phyloP scores from a whole-genome alignment of 139 green algal genomes.

The Chlorella sp. region DNA sequence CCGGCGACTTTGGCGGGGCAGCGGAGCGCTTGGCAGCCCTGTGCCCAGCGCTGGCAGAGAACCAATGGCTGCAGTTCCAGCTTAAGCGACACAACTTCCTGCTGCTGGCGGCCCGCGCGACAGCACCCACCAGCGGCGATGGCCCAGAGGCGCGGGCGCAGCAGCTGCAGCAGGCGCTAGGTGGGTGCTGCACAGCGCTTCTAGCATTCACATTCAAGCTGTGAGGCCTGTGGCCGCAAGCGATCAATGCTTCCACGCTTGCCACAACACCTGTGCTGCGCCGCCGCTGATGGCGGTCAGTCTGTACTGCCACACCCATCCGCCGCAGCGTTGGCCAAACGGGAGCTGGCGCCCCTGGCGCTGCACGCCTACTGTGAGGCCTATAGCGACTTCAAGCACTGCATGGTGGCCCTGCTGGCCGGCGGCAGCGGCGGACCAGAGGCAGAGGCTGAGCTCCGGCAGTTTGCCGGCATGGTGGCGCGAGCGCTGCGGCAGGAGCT shows the following conservation, averaged over 20 bases:
- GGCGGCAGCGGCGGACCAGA: background rate
- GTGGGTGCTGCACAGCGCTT: background rate
- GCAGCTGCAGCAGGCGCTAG: slow-evolving; percentile 1
- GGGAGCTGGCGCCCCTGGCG: slow-evolving; percentile 24
- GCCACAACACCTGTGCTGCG: no score
- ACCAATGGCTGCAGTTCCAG: slow-evolving; percentile 26
- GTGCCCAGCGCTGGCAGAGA: background rate
- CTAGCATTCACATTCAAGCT: no score
- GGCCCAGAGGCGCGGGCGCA: background rate
- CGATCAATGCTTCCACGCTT: no score
- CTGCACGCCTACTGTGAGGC: slow-evolving; percentile 25
- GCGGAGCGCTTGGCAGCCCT: background rate
- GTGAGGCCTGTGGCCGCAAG: no score
- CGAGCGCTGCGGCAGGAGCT: background rate
- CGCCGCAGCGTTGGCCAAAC: background rate
- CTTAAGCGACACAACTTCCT: slow-evolving; percentile 6
- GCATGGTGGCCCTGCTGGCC: slow-evolving; percentile 10
- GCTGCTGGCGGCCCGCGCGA: background rate
- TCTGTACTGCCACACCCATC: background rate
- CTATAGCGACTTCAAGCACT: slow-evolving; percentile 11
- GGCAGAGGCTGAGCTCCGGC: background rate
- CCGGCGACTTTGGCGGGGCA: slow-evolving; percentile 1
- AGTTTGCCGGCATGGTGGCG: slow-evolving; percentile 14
- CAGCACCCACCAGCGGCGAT: background rate
- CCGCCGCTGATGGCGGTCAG: no score